Evolutionary conservation across 2,329 filamentous ascomycete species (phyloP), one percentile per base, ranked within the genome.

Genomic region (Hymenoscyphus infarciens): DNA sequence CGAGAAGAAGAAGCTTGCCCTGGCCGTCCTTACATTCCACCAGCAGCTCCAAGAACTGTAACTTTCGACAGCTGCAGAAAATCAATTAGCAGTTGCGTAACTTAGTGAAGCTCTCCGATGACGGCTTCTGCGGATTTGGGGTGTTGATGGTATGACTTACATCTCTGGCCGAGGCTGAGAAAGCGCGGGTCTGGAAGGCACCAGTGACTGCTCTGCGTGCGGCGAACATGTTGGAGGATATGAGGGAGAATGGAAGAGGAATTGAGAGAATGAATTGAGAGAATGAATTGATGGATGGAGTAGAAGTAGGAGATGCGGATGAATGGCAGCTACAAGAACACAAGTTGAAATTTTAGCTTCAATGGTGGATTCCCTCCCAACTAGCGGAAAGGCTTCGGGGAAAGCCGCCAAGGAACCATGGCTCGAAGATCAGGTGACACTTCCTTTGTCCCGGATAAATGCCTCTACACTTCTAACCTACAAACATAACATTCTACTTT

Each of bases 41-140:
- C 95, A 75, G 90, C 90, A 72, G 95, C 95, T 84, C 95, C 95
- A 78, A 98, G 91, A 72, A 99, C 92, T 76, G 93, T 87, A 75
- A 99, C 95, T 87, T 98, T 98, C 81, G 93, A 96, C 76, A 92
- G 87, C 95, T 99, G 70, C 54, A 67, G 22, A n/a, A 61, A 10
- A 27, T 7, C 57, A 61, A 59, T 71, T 55, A 71, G 67, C 67
- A 61, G 70, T 66, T 70, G 58, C 13, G 5, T 16, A 2, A 53
- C 49, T 53, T 35, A 52, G 38, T 60, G 38, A 39, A 22, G 33
- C 31, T 22, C 35, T 56, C 27, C 29, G 27, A 29, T 42, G 29
- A 45, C 35, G 38, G 22, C 59, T n/a, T 29, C 27, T 49, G 33
- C 52, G 27, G 25, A 35, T 49, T 27, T 57, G 59, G 45, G n/a